A percentile compares a stretch with the other conserved stretches of the same genome.
These are phyloP conservation scores for Penicillium roqueforti DNA, from an alignment of 495 filamentous ascomycete species.

Conservation along the genomic window DNA sequence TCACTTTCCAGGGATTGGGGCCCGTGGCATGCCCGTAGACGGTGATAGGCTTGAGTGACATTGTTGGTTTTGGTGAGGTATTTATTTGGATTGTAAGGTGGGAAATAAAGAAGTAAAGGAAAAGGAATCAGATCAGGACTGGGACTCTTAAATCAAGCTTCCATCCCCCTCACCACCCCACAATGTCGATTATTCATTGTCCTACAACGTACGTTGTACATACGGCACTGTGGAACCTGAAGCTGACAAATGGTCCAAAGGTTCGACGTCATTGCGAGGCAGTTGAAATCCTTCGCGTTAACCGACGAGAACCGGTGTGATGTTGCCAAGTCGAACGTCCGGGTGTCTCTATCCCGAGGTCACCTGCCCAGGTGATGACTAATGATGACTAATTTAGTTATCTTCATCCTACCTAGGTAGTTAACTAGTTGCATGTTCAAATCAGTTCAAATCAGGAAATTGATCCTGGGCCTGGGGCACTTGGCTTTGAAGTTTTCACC, in stretches of 20 bases:
- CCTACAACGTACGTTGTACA: too few species aligned
- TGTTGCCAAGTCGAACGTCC: neutral
- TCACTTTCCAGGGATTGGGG: conserved; percentile 65
- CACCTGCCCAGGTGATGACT: neutral
- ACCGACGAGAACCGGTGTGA: neutral
- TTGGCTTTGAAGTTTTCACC: too few species aligned
- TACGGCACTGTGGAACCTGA: neutral
- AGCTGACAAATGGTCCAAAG: neutral
- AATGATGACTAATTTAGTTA: neutral
- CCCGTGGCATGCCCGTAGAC: conserved; percentile 40
- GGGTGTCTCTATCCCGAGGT: neutral
- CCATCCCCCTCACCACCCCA: neutral
- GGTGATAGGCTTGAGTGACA: conserved; percentile 45
- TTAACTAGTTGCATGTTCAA: too few species aligned
- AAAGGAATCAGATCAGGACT: neutral
- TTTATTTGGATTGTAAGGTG: neutral
- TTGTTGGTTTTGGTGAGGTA: conserved; percentile 10
- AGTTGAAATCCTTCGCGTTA: too few species aligned
- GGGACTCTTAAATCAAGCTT: neutral
- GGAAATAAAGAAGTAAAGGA: neutral
- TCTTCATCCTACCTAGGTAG: too few species aligned
- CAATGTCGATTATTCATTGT: neutral
- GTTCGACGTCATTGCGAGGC: neutral
- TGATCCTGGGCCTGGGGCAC: too few species aligned
- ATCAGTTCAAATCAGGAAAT: too few species aligned